Evolutionary conservation across 345 rosid species (phyloP).

Genomic region (Eucalyptus erythrocorys): DNA sequence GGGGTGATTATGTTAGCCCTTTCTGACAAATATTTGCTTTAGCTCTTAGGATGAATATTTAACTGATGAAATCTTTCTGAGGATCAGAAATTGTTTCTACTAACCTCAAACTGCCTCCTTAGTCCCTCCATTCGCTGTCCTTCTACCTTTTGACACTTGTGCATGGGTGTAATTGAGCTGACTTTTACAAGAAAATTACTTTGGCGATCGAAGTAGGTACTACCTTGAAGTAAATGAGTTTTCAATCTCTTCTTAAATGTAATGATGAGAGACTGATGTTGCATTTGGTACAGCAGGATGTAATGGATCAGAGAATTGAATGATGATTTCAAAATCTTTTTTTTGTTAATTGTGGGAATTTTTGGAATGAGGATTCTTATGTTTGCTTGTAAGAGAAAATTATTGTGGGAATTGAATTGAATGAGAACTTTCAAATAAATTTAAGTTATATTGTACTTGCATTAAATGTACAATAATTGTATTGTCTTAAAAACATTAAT

Average conservation of each 20-base stretch:
- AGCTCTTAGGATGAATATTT: not conserved
- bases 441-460: not conserved
- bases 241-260: not conserved
- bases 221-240: not conserved
- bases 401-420: not conserved
- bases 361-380: not conserved
- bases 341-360: not conserved
- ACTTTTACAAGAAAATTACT: not conserved
- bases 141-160: not conserved
- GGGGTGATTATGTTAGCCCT: not conserved
- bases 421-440: not conserved
- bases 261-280: not conserved
- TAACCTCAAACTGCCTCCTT: not conserved
- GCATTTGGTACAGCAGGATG: not conserved
- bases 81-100: not conserved
- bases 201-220: not conserved
- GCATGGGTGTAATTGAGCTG: not conserved
- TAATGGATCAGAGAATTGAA: not conserved
- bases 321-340: not conserved
- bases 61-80: not conserved
- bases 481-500: not conserved
- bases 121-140: not conserved
- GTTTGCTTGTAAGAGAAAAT: not conserved
- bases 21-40: not conserved
- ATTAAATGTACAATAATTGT: not conserved